Conservation (phyloP, 1,284 basidiomycete species). For the Cryptococcus jaspeensis region DNA sequence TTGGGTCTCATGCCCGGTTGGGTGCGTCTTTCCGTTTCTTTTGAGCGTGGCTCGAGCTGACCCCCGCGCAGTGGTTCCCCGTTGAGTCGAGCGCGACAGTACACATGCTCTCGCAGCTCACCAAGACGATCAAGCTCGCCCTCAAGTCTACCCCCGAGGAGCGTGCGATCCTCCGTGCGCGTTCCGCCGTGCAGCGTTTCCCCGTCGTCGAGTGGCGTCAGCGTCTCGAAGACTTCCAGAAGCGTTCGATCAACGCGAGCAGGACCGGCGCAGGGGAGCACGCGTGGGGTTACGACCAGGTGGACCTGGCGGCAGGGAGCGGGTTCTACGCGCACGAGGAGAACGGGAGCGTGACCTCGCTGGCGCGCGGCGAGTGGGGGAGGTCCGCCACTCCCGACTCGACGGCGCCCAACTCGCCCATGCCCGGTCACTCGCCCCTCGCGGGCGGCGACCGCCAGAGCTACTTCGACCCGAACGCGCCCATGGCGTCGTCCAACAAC, state of each 20-base stretch:
- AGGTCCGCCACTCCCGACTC: slow-evolving; percentile 44
- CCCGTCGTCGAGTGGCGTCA: slow-evolving; percentile 95
- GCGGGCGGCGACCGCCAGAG: slow-evolving; percentile 17
- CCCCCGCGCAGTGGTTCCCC: slow-evolving; percentile 74
- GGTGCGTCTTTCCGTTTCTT: slow-evolving; percentile 60
- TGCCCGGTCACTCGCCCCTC: slow-evolving; percentile 28
- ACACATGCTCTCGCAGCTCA: slow-evolving; percentile 91
- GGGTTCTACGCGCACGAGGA: slow-evolving; percentile 35
- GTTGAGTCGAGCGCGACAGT: slow-evolving; percentile 85
- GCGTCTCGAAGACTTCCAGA: slow-evolving; percentile 89
- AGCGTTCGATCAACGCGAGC: slow-evolving; percentile 71
- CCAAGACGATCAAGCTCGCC: slow-evolving; percentile 89
- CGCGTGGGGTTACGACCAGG: slow-evolving; percentile 62
- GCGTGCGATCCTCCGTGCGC: slow-evolving; percentile 82
- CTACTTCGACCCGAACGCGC: slow-evolving; percentile 32
- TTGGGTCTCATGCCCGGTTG: slow-evolving; percentile 94
- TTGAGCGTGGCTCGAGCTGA: slow-evolving; percentile 4
- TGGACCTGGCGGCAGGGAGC: slow-evolving; percentile 19
- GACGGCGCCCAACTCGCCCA: slow-evolving; percentile 37
- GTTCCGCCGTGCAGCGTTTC: slow-evolving; percentile 90
- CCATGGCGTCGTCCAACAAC: slow-evolving; percentile 29
- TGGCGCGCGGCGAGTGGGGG: slow-evolving; percentile 52
- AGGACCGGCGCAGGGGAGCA: slow-evolving; percentile 66
- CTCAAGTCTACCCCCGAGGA: slow-evolving; percentile 86
- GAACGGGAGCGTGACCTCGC: slow-evolving; percentile 33